These are phyloP conservation scores for Polyplosphaeria fusca DNA, from an alignment of 495 filamentous ascomycete genomes.

Conservation along the genomic window DNA sequence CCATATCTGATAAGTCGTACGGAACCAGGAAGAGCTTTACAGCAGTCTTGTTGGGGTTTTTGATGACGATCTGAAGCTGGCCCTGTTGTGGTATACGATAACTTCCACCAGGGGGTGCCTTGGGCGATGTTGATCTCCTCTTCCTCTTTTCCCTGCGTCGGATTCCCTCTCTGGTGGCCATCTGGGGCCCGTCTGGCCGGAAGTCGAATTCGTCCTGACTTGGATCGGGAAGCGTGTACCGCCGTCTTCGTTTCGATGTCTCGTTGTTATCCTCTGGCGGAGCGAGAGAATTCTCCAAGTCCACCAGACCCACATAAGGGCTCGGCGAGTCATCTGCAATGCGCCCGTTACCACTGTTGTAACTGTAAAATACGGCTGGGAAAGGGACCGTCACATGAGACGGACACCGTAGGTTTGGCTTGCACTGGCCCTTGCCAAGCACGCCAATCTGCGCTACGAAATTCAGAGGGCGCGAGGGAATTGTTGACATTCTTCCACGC, in stretches of 20 bases:
- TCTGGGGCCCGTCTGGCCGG: background rate
- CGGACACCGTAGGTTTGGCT: conserved; percentile 78
- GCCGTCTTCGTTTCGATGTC: conserved; percentile 48
- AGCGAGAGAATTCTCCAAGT: conserved; percentile 74
- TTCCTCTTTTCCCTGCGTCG: conserved; percentile 55
- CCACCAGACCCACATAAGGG: conserved; percentile 92
- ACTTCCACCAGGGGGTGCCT: conserved; percentile 70
- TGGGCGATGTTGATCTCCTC: conserved; percentile 29
- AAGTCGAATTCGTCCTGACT: conserved; percentile 24
- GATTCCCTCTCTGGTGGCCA: conserved; percentile 33
- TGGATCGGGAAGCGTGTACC: conserved; percentile 34
- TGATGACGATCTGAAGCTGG: conserved; percentile 94
- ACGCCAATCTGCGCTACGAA: conserved; percentile 97
- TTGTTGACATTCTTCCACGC: conserved; percentile 93
- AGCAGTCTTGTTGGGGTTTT: conserved; percentile 93
- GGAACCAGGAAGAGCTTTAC: conserved; percentile 94
- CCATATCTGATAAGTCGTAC: conserved; percentile 95
- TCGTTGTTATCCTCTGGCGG: conserved; percentile 45
- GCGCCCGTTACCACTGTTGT: conserved; percentile 60
- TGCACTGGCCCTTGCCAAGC: conserved; percentile 85
- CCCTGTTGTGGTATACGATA: conserved; percentile 95
- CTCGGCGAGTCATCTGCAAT: conserved; percentile 79
- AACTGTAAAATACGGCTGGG: conserved; percentile 95
- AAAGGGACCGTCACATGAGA: conserved; percentile 91
- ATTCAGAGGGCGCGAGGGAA: conserved; percentile 85